Evolutionary conservation across 768 basidiomycete species (phyloP), one percentile per base, ranked within the genome.

Genomic region (Lyophyllum shimeji): DNA sequence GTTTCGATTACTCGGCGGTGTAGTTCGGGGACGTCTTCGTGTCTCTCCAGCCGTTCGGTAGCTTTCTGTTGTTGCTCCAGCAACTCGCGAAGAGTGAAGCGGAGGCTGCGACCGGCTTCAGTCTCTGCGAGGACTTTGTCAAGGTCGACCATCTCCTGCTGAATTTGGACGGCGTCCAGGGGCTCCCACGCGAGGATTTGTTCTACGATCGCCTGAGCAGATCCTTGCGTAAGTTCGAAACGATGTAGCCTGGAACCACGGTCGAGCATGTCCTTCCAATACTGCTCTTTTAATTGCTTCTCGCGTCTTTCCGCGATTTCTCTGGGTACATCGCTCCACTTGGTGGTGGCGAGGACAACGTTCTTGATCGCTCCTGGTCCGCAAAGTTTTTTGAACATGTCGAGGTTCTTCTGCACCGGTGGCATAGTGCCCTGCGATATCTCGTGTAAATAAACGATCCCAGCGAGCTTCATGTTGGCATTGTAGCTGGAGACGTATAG

Each of bases 331-430:
- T 69, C 67, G 13, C 67, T 69, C 78, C 79, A 80, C 73, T 74
- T 79, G n/a, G 74, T 81, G 47, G 80, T 80, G 33, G 71, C 71
- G 55, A 82, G 69, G 47, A 79, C 67, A 34, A 81, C 78, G 53
- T 79, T 76, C 50, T 70, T 69, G 56, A 76, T 70, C 5, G 75
- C 69, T 18, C n/a, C 39, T 9, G 73, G 69, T 24, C 81, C 81
- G 55, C 80, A 80, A 13, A 82, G 70, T 52, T 79, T 72, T 24
- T 69, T 69, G 63, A 82, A 82, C 63, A 78, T 72, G 18, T 72
- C 70, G 31, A 81, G 71, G 62, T 81, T 82, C 58, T 71, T 72
- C 44, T 68, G 66, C 27, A 75, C 73, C 8, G 73, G 72, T 20
- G 70, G 68, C 66, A 79, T 73, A 23, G 71, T 65, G 58, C 71